Conservation (phyloP, 2,329 filamentous ascomycete species). For the Colletotrichum aenigma region DNA sequence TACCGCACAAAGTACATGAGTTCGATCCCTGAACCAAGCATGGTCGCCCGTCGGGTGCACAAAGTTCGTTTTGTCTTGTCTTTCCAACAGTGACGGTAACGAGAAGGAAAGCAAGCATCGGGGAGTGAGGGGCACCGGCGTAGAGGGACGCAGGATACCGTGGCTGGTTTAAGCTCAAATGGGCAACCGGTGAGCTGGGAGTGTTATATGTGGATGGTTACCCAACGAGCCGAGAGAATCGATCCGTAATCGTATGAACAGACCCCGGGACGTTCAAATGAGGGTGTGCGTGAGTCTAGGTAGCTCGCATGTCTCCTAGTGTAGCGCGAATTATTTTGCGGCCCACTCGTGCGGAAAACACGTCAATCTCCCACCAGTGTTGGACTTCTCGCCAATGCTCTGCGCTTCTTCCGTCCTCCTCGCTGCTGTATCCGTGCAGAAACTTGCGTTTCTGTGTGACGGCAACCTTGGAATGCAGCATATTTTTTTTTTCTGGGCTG, state of each 20-base stretch:
- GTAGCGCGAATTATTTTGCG: neutral
- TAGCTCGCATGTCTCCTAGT: neutral
- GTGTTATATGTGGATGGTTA: neutral
- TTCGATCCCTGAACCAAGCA: conserved; percentile 6
- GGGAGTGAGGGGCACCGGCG: neutral
- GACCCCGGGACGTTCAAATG: neutral
- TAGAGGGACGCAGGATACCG: conserved; percentile 12
- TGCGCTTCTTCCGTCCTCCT: neutral
- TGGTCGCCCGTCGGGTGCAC: neutral
- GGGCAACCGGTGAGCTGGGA: conserved; percentile 18
- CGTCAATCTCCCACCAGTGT: neutral
- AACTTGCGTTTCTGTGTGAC: neutral
- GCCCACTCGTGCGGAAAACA: neutral
- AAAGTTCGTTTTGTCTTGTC: neutral
- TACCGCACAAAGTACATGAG: neutral
- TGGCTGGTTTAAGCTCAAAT: conserved; percentile 16
- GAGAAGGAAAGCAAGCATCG: neutral
- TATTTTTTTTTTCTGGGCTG: neutral
- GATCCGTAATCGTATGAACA: conserved; percentile 2
- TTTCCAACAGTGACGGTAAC: neutral
- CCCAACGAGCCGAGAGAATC: conserved; percentile 3
- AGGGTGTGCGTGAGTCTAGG: neutral
- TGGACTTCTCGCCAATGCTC: neutral
- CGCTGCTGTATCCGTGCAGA: neutral
- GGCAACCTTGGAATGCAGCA: neutral